These are phyloP conservation scores for Collariella sp. DNA, from an alignment of 495 filamentous ascomycete genomes.

Conservation along the genomic window DNA sequence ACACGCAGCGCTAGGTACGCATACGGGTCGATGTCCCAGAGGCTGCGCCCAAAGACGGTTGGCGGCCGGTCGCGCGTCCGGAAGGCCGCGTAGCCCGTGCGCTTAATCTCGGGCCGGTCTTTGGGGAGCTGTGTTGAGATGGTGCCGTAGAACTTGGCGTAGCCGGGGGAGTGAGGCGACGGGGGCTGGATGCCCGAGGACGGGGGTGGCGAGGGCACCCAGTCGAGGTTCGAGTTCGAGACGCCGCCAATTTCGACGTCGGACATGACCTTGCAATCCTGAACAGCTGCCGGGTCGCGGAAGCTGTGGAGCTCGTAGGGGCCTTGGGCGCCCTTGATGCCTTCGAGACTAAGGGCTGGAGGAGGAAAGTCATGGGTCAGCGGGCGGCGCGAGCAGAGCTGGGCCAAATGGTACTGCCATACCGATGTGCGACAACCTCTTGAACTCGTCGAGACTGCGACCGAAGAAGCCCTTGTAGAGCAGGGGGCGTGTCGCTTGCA, in stretches of 20 bases:
- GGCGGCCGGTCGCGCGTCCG: slow-evolving; percentile 52
- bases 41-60: slow-evolving; percentile 68
- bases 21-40: slow-evolving; percentile 87
- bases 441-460: slow-evolving; percentile 41
- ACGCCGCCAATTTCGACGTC: slow-evolving; percentile 81
- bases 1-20: slow-evolving; percentile 80
- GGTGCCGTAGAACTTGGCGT: slow-evolving; percentile 71
- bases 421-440: slow-evolving; percentile 39
- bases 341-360: slow-evolving; percentile 42
- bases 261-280: slow-evolving; percentile 71
- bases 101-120: slow-evolving; percentile 59
- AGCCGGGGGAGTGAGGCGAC: slow-evolving; percentile 30
- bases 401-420: background rate
- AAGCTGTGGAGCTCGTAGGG: slow-evolving; percentile 57
- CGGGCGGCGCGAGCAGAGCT: background rate
- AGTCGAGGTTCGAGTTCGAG: slow-evolving; percentile 65
- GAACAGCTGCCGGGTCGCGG: slow-evolving; percentile 51
- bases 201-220: slow-evolving; percentile 55
- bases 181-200: slow-evolving; percentile 41
- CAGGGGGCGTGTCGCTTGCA: slow-evolving; percentile 36
- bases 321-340: slow-evolving; percentile 44
- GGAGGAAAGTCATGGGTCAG: background rate
- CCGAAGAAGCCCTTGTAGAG: slow-evolving; percentile 37
- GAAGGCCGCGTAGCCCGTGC: slow-evolving; percentile 84
- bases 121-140: slow-evolving; percentile 79